Conservation (phyloP, 2,329 filamentous ascomycete genomes). For the Parastagonospora avenae region DNA sequence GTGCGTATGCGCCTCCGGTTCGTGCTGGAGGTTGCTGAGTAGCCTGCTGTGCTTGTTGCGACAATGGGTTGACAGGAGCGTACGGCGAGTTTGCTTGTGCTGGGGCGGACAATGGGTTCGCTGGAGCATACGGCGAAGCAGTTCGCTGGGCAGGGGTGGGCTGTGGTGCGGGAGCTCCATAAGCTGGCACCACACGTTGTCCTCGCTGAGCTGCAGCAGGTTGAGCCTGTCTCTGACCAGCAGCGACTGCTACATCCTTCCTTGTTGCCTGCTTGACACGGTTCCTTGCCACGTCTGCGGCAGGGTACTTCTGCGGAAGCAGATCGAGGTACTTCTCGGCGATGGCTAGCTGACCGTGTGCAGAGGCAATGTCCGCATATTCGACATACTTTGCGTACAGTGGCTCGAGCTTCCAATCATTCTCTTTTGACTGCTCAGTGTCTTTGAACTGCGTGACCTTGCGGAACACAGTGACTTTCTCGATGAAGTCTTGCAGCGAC, state of each 20-base stretch:
- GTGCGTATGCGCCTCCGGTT: slow-evolving; percentile 48
- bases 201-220: slow-evolving; percentile 40
- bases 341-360: slow-evolving; percentile 82
- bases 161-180: slow-evolving; percentile 29
- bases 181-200: slow-evolving; percentile 44
- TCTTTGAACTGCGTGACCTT: slow-evolving; percentile 92
- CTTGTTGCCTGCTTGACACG: slow-evolving; percentile 84
- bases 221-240: slow-evolving; percentile 49
- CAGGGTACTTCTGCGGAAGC: slow-evolving; percentile 80
- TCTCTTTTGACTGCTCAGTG: slow-evolving; percentile 69
- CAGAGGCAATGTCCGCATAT: slow-evolving; percentile 92
- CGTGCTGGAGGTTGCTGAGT: slow-evolving; percentile 29
- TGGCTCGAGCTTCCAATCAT: slow-evolving; percentile 85
- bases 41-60: slow-evolving; percentile 1
- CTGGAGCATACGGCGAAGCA: slow-evolving; percentile 26
- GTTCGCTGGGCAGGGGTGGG: slow-evolving; percentile 29
- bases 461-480: slow-evolving; percentile 97
- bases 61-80: slow-evolving; percentile 17
- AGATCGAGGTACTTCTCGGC: slow-evolving; percentile 92
- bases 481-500: slow-evolving; percentile 89
- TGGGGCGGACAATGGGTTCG: slow-evolving; percentile 36
- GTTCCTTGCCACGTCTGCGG: slow-evolving; percentile 83
- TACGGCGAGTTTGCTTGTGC: slow-evolving; percentile 31
- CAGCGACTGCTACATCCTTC: slow-evolving; percentile 56
- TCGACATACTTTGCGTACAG: slow-evolving; percentile 96